A percentile compares a stretch with the other conserved stretches of the same genome.
Conservation (phyloP, 805 yeast species). For the Candida suzukii region DNA sequence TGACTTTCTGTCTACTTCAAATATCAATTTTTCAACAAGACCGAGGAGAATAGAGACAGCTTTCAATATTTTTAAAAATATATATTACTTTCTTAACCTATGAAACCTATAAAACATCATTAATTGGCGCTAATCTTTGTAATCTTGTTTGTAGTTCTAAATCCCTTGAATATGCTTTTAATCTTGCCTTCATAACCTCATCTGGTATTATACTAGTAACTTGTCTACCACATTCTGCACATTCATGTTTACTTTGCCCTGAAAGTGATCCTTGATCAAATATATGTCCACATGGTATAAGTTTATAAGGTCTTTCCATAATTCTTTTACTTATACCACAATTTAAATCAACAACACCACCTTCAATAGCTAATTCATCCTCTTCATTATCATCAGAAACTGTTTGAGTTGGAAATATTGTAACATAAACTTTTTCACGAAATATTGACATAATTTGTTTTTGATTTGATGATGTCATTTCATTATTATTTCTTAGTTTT, state of each 20-base stretch:
- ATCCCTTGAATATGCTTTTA: slow-evolving; percentile 30
- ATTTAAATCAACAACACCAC: slow-evolving; percentile 60
- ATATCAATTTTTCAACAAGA: too few species aligned
- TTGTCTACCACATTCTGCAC: slow-evolving; percentile 51
- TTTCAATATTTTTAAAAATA: too few species aligned
- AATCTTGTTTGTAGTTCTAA: slow-evolving; percentile 10
- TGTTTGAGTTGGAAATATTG: slow-evolving; percentile 55
- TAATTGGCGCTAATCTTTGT: too few species aligned
- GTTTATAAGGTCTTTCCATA: slow-evolving; percentile 49
- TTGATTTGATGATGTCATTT: too few species aligned
- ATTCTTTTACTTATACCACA: slow-evolving; percentile 59
- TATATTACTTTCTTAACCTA: too few species aligned
- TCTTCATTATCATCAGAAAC: slow-evolving; percentile 45
- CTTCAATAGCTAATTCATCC: slow-evolving; percentile 59
- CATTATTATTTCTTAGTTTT: too few species aligned
- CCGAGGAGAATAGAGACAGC: too few species aligned
- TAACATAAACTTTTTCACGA: slow-evolving; percentile 37
- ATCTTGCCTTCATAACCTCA: slow-evolving; percentile 47
- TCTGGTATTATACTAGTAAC: slow-evolving; percentile 40
- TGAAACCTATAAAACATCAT: too few species aligned
- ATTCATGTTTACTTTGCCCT: slow-evolving; percentile 27
- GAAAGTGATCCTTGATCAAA: slow-evolving; percentile 45
- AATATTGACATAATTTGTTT: background rate
- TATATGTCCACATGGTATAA: slow-evolving; percentile 52
- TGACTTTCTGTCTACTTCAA: too few species aligned